A percentile compares a stretch with the other conserved stretches of the same genome.
Conservation (phyloP, 2,329 filamentous ascomycete species). For the Scytalidium sp. region DNA sequence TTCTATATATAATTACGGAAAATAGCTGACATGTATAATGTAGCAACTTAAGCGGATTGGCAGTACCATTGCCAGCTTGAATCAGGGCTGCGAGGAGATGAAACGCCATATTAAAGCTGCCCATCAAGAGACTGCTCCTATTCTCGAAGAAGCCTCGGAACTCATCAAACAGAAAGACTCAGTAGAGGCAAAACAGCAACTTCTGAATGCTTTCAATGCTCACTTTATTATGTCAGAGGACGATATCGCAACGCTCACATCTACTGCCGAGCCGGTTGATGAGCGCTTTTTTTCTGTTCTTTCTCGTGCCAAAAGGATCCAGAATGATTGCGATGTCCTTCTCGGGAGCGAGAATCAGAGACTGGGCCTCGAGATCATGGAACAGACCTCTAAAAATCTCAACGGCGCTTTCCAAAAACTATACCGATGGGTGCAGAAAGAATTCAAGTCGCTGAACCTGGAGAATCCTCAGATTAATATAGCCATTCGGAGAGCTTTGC, state of each 20-base stretch:
- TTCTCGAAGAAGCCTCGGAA: constrained; percentile 72
- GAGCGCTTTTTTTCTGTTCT: constrained; percentile 80
- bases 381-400: constrained; percentile 81
- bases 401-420: constrained; percentile 93
- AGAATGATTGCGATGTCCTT: constrained; percentile 83
- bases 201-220: constrained; percentile 72
- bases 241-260: constrained; percentile 72
- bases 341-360: constrained; percentile 88
- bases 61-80: constrained; percentile 71
- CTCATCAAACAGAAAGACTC: constrained; percentile 72
- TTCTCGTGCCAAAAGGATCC: constrained; percentile 78
- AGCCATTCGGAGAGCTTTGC: constrained; percentile 77
- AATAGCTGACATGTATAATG: constrained; percentile 22
- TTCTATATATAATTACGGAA: constrained; percentile 1
- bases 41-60: constrained; percentile 88
- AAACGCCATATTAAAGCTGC: constrained; percentile 73
- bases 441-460: constrained; percentile 88
- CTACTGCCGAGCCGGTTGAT: constrained; percentile 77
- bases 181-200: constrained; percentile 74
- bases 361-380: constrained; percentile 85
- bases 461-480: constrained; percentile 91
- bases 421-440: constrained; percentile 90
- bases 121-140: constrained; percentile 68
- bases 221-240: constrained; percentile 85
- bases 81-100: constrained; percentile 78